A percentile compares a stretch with the other conserved stretches of the same genome.
phyloP scores from a whole-genome alignment of 306 rosid species.

The Erythrophleum fordii region DNA sequence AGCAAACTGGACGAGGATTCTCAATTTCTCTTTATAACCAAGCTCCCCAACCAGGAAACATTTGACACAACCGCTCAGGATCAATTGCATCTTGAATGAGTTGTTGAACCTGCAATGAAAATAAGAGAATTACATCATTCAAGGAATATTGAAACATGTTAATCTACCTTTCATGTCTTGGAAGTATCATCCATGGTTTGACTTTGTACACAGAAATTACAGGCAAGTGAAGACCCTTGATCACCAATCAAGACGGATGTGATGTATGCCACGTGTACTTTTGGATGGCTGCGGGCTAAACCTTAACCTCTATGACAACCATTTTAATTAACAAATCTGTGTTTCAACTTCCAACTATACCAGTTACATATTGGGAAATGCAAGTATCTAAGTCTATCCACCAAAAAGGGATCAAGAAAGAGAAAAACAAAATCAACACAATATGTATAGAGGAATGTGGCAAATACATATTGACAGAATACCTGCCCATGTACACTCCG shows the following conservation, averaged over 20 bases:
- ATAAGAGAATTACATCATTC: conserved; percentile 15
- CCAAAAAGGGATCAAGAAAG: conserved; percentile 1
- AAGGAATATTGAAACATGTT: conserved; percentile 1
- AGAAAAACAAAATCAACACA: conserved; percentile 8
- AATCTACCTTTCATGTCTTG: conserved; percentile 26
- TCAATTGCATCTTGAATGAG: conserved; percentile 93
- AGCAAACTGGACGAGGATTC: neutral
- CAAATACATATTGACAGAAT: conserved; percentile 29
- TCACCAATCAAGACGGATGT: conserved; percentile 5
- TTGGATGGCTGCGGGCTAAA: too few relatives aligned
- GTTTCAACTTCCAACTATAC: conserved; percentile 25
- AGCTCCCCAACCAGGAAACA: conserved; percentile 98
- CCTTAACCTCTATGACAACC: too few relatives aligned
- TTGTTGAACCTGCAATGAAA: conserved; percentile 75
- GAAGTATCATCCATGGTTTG: neutral
- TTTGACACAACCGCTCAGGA: conserved; percentile 80
- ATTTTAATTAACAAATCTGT: conserved; percentile 16
- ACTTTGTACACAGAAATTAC: neutral
- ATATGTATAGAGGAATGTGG: neutral
- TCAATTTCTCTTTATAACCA: conserved; percentile 59
- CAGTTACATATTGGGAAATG: conserved; percentile 14
- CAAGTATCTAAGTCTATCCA: conserved; percentile 12
- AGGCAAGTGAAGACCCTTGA: conserved; percentile 22
- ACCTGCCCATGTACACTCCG: conserved; percentile 94
- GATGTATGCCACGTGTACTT: too few relatives aligned